Evolutionary conservation across 345 rosid genomes (phyloP), one percentile per base, ranked within the genome.

Genomic region (Hibiscus trionum): DNA sequence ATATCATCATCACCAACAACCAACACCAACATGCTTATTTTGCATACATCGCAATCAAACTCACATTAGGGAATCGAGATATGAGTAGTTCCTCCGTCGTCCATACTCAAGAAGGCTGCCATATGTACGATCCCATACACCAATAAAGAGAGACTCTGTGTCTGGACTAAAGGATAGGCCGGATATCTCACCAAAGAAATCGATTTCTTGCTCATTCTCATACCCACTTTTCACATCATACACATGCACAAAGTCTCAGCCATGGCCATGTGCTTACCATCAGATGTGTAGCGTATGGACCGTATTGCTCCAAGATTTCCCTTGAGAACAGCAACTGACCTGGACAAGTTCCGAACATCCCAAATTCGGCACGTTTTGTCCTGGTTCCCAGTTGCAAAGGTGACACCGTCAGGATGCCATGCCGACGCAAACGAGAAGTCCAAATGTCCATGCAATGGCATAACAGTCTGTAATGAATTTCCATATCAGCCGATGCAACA

Each of bases 111-210:
- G 84, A 70, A 91, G 94, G 87, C 97, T 87, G 47, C 94, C 92
- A 60, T 91, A 91, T 26, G 92, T 87, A 59, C 94, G 88, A 79
- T 91, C 97, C 92, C 94, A 88, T 62, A 91, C 90, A 53, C 97
- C 97, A 11, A 91, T 71, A 66, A 83, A 91, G 44, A 91, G 94
- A 14, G 92, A 85, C 62, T 91, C 97, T 0, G 94, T 81, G 75
- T 88, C 94, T 0, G 97, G 94, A 72, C 97, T 91, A 77, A 84
- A 91, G 19, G 94, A 86, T 59, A 91, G 80, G 39, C 97, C 97
- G 0, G 94, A 88, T 39, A 91, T 86, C 82, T 91, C 97, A 6
- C 97, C 97, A 21, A 91, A 91, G 78, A 91, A 88, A 77, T 91
- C 97, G 1, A 91, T 87, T 70, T 88, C 94, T 78, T 88, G 94